These are phyloP conservation scores for Neofusicoccum ribis DNA, from an alignment of 2,329 filamentous ascomycete species.

Conservation along the genomic window DNA sequence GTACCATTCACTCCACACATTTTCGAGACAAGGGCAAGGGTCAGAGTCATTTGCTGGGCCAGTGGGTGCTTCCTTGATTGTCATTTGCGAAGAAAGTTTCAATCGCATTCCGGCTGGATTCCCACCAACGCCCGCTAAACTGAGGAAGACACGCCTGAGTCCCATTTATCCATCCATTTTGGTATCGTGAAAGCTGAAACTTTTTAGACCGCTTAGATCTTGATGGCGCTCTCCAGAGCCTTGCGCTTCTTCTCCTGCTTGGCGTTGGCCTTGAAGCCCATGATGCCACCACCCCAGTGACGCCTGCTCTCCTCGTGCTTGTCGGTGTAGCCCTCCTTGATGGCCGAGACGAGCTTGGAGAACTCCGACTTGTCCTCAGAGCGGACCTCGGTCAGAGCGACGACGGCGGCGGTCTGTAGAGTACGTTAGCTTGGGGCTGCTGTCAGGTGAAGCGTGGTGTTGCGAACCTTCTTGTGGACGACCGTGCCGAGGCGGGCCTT, in stretches of 20 bases:
- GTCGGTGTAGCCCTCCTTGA: slow-evolving; percentile 98
- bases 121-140: slow-evolving; percentile 37
- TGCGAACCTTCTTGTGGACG: slow-evolving; percentile 94
- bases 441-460: background rate
- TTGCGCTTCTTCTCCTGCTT: slow-evolving; percentile 85
- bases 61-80: slow-evolving; percentile 13
- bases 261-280: slow-evolving; percentile 89
- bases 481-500: slow-evolving; percentile 99
- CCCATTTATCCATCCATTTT: slow-evolving; percentile 24
- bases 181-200: slow-evolving; percentile 26
- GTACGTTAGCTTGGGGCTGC: slow-evolving; percentile 30
- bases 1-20: background rate
- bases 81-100: slow-evolving; percentile 18
- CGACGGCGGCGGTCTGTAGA: slow-evolving; percentile 87
- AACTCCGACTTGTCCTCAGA: slow-evolving; percentile 98
- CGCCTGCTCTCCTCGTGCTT: slow-evolving; percentile 89
- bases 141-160: slow-evolving; percentile 40
- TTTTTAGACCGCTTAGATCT: slow-evolving; percentile 98
- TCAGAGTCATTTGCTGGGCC: slow-evolving; percentile 1
- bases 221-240: slow-evolving; percentile 90
- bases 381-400: slow-evolving; percentile 95
- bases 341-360: slow-evolving; percentile 89
- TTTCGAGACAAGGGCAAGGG: background rate
- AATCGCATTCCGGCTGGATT: slow-evolving; percentile 18
- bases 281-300: slow-evolving; percentile 99